These are phyloP conservation scores for Dalbergia oliveri DNA, from an alignment of 306 rosid genomes.

Conservation along the genomic window DNA sequence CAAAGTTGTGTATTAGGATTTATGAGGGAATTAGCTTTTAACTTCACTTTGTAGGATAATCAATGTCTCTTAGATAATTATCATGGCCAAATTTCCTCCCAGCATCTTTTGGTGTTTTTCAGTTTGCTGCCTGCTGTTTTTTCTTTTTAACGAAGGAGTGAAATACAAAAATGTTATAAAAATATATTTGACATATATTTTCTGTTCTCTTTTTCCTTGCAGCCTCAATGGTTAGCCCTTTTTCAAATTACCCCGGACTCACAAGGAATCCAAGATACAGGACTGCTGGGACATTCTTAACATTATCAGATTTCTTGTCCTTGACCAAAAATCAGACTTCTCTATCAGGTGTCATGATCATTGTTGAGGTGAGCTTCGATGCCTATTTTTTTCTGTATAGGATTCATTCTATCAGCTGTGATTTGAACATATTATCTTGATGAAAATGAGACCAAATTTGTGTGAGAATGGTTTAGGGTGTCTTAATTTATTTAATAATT, in stretches of 20 bases:
- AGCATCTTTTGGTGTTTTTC: conserved; percentile 33
- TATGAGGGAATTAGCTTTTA: not conserved
- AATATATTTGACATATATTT: conserved; percentile 46
- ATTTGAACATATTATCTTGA: conserved; percentile 10
- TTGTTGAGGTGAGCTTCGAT: conserved; percentile 70
- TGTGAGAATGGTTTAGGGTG: conserved; percentile 30
- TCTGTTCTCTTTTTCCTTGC: conserved; percentile 47
- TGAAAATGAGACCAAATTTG: conserved; percentile 13
- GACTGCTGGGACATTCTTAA: conserved; percentile 55
- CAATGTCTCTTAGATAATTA: conserved; percentile 24
- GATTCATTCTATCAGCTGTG: conserved; percentile 19
- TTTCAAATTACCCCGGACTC: conserved; percentile 31
- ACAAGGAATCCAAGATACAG: conserved; percentile 67
- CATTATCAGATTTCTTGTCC: conserved; percentile 78
- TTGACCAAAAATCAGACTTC: conserved; percentile 71
- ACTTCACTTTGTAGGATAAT: conserved; percentile 23
- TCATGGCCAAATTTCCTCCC: not conserved
- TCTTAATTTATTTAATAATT: conserved; percentile 12
- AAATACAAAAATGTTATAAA: conserved; percentile 14
- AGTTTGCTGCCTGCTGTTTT: conserved; percentile 19
- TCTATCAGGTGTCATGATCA: conserved; percentile 75
- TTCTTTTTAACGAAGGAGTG: conserved; percentile 8
- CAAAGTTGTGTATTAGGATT: not conserved
- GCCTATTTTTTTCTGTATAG: not conserved
- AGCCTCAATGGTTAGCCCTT: conserved; percentile 76